Evolutionary conservation across 2,329 filamentous ascomycete genomes (phyloP).

Genomic region (Penicillium sp.): DNA sequence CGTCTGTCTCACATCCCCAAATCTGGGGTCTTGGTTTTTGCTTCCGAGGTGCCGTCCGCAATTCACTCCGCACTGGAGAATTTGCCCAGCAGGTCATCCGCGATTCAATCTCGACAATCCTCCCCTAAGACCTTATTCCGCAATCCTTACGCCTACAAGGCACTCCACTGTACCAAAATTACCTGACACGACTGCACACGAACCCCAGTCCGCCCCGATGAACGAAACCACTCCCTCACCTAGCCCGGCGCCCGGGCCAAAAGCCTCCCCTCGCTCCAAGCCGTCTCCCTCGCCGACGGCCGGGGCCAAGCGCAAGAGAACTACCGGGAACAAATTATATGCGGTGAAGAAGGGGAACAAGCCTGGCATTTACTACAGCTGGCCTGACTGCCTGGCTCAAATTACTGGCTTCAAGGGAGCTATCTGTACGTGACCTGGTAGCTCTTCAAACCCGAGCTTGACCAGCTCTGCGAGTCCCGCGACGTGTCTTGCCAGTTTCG

Average conservation of each 20-base stretch:
- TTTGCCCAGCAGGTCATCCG: slow-evolving; percentile 20
- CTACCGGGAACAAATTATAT: slow-evolving; percentile 61
- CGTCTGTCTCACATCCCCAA: slow-evolving; percentile 31
- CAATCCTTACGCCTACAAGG: neutral
- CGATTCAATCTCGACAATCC: slow-evolving; percentile 9
- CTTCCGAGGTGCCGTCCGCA: slow-evolving; percentile 31
- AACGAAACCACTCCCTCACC: slow-evolving; percentile 42
- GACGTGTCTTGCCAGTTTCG: neutral
- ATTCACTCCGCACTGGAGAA: slow-evolving; percentile 25
- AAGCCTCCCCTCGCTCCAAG: slow-evolving; percentile 32
- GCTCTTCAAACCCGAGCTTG: neutral
- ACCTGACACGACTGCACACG: slow-evolving; percentile 5
- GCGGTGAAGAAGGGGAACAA: slow-evolving; percentile 63
- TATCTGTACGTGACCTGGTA: slow-evolving; percentile 60
- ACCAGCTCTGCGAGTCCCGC: neutral
- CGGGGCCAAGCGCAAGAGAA: slow-evolving; percentile 61
- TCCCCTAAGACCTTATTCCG: neutral
- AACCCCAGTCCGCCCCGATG: slow-evolving; percentile 27
- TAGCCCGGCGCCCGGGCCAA: slow-evolving; percentile 37
- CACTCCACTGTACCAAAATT: neutral
- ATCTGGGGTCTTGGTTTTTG: slow-evolving; percentile 33
- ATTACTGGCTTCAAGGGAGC: slow-evolving; percentile 68
- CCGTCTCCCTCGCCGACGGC: slow-evolving; percentile 39
- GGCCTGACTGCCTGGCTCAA: slow-evolving; percentile 65
- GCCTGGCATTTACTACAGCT: slow-evolving; percentile 66